Base-by-base conservation (phyloP, 768 basidiomycete genomes). In the Leccinum longicurvipes region DNA sequence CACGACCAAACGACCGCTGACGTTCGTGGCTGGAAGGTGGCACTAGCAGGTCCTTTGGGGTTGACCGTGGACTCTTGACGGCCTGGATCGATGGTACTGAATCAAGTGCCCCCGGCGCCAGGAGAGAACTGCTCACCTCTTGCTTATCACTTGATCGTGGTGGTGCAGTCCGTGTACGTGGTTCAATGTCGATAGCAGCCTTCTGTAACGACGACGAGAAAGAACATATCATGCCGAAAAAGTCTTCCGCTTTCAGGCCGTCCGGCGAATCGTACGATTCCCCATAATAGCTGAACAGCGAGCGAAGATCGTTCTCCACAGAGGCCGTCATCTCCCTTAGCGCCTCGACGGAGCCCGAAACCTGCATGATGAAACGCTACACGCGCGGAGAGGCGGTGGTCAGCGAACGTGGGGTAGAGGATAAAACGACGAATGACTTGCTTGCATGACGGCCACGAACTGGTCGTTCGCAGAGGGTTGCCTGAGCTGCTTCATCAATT, bases 151-250 rank as follows among this genome's bases (percentile, higher is more conserved):
- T 52, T 11, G 21, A 42, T 19, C 58, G 23, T 19, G 46, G 25
- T 3, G 14, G 24, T 15, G 29, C 36, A 12, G 24, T 53, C 2
- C 24, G 46, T 23, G 12, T 45, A 15, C 19, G 51, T 24, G 63
- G 54, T 24, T 50, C 50, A 11, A 88, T 77, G 52, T 89, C 87
- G 24, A 87, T 63, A 1, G 85, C 83, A 48, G 83, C 87, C 81
- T 88, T 89, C 87, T 90, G 58, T 51, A 94, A 75, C 1, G 82
- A 82, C 0, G 82, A 82, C 1, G 86, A 87, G 71, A 93, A 93
- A 0, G 85, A 81, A n/a, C 82, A 76, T 46, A 93, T 79, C 53
- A 86, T 72, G 0, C 79, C 81, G 63, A 97, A 95, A 66, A 97
- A 85, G 58, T 90, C 88, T 67, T 95, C 94, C 0, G 89, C 82